A percentile compares a stretch with the other conserved stretches of the same genome.
Conservation (phyloP, 768 basidiomycete genomes). For the Hortiboletus flavorubellus region DNA sequence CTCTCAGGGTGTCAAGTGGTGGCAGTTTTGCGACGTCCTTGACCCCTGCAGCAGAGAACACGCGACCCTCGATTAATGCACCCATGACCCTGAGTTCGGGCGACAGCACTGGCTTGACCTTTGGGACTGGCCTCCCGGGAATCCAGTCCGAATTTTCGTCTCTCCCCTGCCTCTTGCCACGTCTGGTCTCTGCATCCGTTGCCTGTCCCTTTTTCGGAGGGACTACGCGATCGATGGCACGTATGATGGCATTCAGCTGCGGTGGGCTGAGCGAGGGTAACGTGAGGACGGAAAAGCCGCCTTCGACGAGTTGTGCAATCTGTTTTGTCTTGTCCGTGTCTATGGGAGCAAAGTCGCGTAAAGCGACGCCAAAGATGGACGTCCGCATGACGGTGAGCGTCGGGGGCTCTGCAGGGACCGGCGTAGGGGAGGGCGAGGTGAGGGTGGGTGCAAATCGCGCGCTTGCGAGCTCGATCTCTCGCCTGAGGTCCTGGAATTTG, state of each 20-base stretch:
- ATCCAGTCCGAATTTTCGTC: conserved; percentile 59
- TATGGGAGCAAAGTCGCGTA: conserved; percentile 57
- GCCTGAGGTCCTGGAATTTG: conserved; percentile 63
- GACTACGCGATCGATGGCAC: conserved; percentile 60
- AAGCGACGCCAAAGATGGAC: conserved; percentile 73
- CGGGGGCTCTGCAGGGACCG: conserved; percentile 36
- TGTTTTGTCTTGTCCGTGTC: conserved; percentile 44
- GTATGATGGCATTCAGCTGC: conserved; percentile 62
- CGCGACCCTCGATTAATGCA: conserved; percentile 72
- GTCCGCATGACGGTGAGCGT: conserved; percentile 71
- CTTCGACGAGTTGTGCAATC: conserved; percentile 56
- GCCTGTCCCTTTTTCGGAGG: conserved; percentile 57
- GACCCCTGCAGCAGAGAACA: conserved; percentile 60
- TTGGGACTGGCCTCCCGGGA: conserved; percentile 69
- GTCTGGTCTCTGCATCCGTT: conserved; percentile 47
- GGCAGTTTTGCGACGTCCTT: conserved; percentile 71
- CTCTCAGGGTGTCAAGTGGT: conserved; percentile 69
- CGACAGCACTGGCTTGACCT: conserved; percentile 46
- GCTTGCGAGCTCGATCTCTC: conserved; percentile 60
- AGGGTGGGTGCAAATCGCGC: conserved; percentile 35
- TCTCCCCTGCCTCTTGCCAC: conserved; percentile 41
- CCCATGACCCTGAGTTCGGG: conserved; percentile 75
- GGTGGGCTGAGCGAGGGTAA: conserved; percentile 70
- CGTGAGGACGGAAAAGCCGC: conserved; percentile 62
- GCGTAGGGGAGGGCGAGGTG: conserved; percentile 33